A percentile compares a stretch with the other conserved stretches of the same genome.
Conservation (phyloP, 257 asterid species). For the Nyctanthes arbortristis region DNA sequence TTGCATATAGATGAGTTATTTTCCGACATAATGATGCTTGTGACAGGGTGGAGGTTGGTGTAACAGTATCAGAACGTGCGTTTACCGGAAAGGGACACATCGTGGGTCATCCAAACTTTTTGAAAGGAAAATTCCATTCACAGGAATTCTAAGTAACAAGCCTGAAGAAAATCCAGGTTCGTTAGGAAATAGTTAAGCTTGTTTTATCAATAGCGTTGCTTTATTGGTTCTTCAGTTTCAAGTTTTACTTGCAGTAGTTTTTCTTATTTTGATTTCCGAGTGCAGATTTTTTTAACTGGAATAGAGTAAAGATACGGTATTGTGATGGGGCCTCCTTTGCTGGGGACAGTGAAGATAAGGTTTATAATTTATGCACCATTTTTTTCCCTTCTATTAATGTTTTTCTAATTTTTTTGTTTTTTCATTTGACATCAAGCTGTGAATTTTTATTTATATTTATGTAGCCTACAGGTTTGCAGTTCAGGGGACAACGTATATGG, state of each 20-base stretch:
- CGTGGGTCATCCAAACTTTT: slow-evolving; percentile 83
- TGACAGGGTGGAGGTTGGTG: slow-evolving; percentile 99
- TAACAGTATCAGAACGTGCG: slow-evolving; percentile 66
- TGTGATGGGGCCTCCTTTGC: slow-evolving; percentile 98
- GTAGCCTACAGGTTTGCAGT: slow-evolving; percentile 74
- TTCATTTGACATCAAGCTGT: not conserved
- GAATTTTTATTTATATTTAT: not conserved
- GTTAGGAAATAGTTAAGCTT: not conserved
- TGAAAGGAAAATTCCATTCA: slow-evolving; percentile 69
- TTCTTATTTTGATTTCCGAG: slow-evolving; percentile 2
- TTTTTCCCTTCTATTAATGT: no score
- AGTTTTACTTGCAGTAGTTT: slow-evolving; percentile 7
- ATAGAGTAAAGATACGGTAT: slow-evolving; percentile 87
- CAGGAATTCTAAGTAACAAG: slow-evolving; percentile 86
- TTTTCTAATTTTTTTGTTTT: not conserved
- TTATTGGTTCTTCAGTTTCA: not conserved
- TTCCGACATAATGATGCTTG: not conserved
- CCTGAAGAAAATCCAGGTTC: slow-evolving; percentile 92
- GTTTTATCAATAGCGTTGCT: not conserved
- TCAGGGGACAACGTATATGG: slow-evolving; percentile 83
- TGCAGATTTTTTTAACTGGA: slow-evolving; percentile 96
- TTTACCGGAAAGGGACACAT: slow-evolving; percentile 72
- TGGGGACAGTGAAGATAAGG: slow-evolving; percentile 87
- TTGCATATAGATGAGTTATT: not conserved
- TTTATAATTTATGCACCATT: slow-evolving; percentile 22